Evolutionary conservation across 2,329 filamentous ascomycete species (phyloP).

Genomic region (Didymella pomorum): DNA sequence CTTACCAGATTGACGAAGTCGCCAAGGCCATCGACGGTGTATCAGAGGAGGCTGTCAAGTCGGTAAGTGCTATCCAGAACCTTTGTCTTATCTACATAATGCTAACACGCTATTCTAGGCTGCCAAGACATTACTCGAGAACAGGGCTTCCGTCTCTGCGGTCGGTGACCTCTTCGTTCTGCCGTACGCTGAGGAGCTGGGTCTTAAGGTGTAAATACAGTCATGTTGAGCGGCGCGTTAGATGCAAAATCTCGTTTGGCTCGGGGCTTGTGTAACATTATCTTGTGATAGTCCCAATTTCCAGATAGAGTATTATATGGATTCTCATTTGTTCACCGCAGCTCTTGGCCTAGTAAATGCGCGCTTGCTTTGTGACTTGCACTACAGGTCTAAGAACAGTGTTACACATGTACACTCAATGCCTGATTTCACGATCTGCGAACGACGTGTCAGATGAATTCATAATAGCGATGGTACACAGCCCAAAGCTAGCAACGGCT

Average conservation of each 20-base stretch:
- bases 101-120: conserved; percentile 63
- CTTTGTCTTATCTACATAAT: conserved; percentile 1
- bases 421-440: no score
- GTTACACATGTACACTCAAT: no score
- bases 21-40: conserved; percentile 82
- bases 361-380: no score
- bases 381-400: no score
- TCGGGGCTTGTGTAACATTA: conserved; percentile 52
- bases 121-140: conserved; percentile 85
- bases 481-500: no score
- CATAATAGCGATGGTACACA: no score
- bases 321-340: conserved; percentile 25
- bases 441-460: no score
- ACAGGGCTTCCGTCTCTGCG: conserved; percentile 86
- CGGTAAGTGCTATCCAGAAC: conserved; percentile 65
- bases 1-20: conserved; percentile 82
- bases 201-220: conserved; percentile 84
- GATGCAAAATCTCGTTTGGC: conserved; percentile 44
- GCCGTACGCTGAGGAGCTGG: conserved; percentile 93
- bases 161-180: conserved; percentile 92
- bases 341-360: neutral
- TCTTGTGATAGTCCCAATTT: conserved; percentile 52
- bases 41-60: conserved; percentile 82
- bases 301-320: conserved; percentile 51
- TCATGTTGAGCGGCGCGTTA: conserved; percentile 33